Percentiles rank a stretch among this genome's conserved stretches.
These are phyloP conservation scores for Colletotrichum falcatum DNA, from an alignment of 2,329 filamentous ascomycete species.

Conservation along the genomic window DNA sequence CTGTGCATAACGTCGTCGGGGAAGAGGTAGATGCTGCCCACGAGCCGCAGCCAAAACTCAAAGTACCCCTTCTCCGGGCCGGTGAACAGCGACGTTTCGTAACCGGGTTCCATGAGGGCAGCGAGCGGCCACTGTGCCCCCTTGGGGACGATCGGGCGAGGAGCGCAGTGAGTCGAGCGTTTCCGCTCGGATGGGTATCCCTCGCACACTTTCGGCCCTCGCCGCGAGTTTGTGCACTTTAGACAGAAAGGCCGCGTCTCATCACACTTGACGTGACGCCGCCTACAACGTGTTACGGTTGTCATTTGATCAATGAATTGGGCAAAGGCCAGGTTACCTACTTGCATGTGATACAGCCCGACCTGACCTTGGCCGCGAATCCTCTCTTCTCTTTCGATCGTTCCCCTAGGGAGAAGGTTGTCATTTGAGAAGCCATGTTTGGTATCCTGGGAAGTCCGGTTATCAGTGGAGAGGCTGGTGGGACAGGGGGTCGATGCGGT, in stretches of 20 bases:
- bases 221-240: slow-evolving; percentile 56
- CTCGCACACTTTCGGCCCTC: slow-evolving; percentile 52
- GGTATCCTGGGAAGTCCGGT: neutral
- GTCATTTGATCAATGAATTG: neutral
- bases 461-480: neutral
- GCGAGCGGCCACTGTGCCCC: slow-evolving; percentile 15
- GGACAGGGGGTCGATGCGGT: neutral
- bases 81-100: slow-evolving; percentile 52
- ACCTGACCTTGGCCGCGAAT: slow-evolving; percentile 30
- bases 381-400: slow-evolving; percentile 8
- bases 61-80: slow-evolving; percentile 53
- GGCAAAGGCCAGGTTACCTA: neutral
- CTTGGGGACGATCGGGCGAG: slow-evolving; percentile 8
- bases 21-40: slow-evolving; percentile 48
- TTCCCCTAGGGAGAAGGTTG: slow-evolving; percentile 13
- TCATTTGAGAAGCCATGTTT: slow-evolving; percentile 25
- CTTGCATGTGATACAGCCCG: slow-evolving; percentile 42
- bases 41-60: slow-evolving; percentile 51
- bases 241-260: slow-evolving; percentile 56
- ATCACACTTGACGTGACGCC: slow-evolving; percentile 57
- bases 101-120: slow-evolving; percentile 49
- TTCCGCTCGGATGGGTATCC: slow-evolving; percentile 23
- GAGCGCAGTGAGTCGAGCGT: slow-evolving; percentile 26
- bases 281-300: slow-evolving; percentile 7
- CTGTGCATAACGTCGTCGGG: slow-evolving; percentile 51